These are phyloP conservation scores for Thamnidium elegans DNA, from an alignment of 192 early-diverging fungal species.

Conservation along the genomic window DNA sequence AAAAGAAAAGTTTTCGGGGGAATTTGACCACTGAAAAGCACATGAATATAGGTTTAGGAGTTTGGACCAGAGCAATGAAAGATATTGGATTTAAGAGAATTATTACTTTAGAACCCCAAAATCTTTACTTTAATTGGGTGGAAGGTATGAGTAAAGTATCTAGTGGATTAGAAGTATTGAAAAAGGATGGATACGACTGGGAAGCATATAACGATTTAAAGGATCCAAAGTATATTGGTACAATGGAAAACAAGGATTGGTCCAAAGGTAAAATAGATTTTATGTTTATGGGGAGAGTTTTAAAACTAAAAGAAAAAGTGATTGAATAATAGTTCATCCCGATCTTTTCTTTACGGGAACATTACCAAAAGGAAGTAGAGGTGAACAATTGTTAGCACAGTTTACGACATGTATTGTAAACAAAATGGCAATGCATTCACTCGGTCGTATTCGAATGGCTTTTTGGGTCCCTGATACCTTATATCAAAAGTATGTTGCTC, in stretches of 20 bases:
- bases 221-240: constrained; percentile 22
- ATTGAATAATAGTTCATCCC: constrained; percentile 22
- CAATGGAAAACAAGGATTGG: constrained; percentile 22
- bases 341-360: constrained; percentile 36
- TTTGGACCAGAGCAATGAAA: constrained; percentile 32
- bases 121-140: constrained; percentile 17
- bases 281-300: neutral
- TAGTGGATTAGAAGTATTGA: constrained; percentile 4
- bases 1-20: neutral
- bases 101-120: constrained; percentile 21
- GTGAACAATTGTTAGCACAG: constrained; percentile 38
- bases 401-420: constrained; percentile 34
- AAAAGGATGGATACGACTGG: constrained; percentile 38
- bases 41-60: constrained; percentile 24
- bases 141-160: constrained; percentile 5
- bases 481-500: constrained; percentile 19
- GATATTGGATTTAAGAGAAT: constrained; percentile 31
- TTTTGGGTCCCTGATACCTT: constrained; percentile 33
- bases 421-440: constrained; percentile 32
- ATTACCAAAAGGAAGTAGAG: constrained; percentile 27
- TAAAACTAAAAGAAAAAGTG: neutral
- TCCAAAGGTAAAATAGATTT: constrained; percentile 17
- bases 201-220: constrained; percentile 29
- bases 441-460: constrained; percentile 40
- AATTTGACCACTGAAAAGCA: neutral